A percentile compares a stretch with the other conserved stretches of the same genome.
Evolutionary conservation across 208 protist genomes (phyloP).

Genomic region (Leishmania braziliensis): DNA sequence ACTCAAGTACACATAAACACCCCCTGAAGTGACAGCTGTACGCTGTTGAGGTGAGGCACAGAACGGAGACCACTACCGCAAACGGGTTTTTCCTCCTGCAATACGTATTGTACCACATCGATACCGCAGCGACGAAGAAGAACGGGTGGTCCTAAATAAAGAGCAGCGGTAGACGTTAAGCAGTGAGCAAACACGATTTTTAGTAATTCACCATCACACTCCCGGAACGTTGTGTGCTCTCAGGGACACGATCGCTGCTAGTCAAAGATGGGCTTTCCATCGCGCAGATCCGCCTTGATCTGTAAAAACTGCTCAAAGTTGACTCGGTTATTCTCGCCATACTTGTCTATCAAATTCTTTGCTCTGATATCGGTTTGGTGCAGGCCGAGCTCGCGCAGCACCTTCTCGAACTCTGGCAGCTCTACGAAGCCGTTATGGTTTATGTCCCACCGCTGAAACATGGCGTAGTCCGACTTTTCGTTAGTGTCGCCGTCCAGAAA

Average conservation of each 20-base stretch:
- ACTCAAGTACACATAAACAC: not conserved
- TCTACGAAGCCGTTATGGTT: constrained; percentile 82
- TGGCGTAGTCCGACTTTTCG: constrained; percentile 76
- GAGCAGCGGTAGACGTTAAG: not conserved
- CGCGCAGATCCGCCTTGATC: constrained; percentile 66
- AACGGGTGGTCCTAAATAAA: not conserved
- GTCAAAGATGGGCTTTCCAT: constrained; percentile 72
- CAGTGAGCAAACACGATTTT: not conserved
- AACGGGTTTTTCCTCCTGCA: not conserved
- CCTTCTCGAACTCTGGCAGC: constrained; percentile 60
- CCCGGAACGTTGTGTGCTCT: not conserved
- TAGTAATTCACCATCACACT: not conserved
- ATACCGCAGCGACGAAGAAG: constrained; percentile 20
- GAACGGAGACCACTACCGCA: not conserved
- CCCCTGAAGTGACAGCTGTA: not conserved
- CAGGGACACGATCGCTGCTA: constrained; percentile 10
- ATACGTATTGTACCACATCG: not conserved
- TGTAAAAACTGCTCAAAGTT: constrained; percentile 80
- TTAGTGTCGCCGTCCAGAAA: constrained; percentile 70
- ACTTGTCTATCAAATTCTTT: constrained; percentile 65
- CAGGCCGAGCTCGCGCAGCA: constrained; percentile 63
- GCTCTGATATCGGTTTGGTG: constrained; percentile 41
- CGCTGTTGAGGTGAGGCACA: not conserved
- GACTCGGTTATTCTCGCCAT: constrained; percentile 57
- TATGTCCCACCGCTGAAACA: constrained; percentile 79